phyloP scores from a whole-genome alignment of 2,329 filamentous ascomycete species.

The Shiraia sp. region DNA sequence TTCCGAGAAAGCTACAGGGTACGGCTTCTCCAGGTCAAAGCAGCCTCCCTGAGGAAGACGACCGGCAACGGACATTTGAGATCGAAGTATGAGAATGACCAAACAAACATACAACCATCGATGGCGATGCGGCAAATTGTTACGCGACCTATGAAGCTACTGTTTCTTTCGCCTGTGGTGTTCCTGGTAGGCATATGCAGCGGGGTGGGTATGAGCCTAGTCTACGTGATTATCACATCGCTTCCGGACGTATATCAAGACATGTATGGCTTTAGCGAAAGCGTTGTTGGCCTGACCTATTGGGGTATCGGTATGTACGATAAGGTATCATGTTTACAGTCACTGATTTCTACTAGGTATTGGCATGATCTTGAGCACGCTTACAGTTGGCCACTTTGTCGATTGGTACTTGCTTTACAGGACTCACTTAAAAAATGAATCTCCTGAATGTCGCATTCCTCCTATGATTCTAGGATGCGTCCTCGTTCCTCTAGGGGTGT shows the following conservation, averaged over 20 bases:
- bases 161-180: conserved; percentile 55
- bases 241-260: conserved; percentile 46
- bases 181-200: conserved; percentile 53
- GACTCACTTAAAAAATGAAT: conserved; percentile 46
- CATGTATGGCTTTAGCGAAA: conserved; percentile 49
- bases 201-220: conserved; percentile 45
- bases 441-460: conserved; percentile 58
- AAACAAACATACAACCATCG: not conserved
- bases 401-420: conserved; percentile 56
- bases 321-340: not conserved
- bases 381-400: conserved; percentile 53
- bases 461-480: conserved; percentile 51
- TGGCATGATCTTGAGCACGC: conserved; percentile 52
- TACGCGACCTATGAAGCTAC: conserved; percentile 42
- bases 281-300: conserved; percentile 56
- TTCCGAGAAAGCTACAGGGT: conserved; percentile 64
- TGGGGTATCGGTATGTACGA: conserved; percentile 54
- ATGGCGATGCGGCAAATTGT: conserved; percentile 37
- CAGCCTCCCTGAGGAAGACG: conserved; percentile 15
- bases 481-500: conserved; percentile 50
- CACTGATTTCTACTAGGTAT: conserved; percentile 34
- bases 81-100: conserved; percentile 7
- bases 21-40: conserved; percentile 49
- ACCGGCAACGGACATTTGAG: not conserved
- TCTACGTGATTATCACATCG: conserved; percentile 50